Base-by-base conservation (phyloP, 164 flowering plant genomes). In the Umbellularia californica region DNA sequence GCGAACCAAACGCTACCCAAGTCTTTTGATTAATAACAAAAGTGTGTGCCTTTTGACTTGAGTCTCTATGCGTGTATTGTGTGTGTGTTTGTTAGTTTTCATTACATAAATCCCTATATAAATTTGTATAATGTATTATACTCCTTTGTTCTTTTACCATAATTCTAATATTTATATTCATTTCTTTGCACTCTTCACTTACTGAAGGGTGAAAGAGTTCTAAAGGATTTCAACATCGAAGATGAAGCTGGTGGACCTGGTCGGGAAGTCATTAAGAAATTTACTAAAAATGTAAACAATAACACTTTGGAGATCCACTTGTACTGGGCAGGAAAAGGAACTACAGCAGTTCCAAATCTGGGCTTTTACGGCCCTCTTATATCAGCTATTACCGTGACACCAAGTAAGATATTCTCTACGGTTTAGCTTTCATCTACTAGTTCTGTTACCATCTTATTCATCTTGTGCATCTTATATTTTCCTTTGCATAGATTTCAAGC, bases 321-420 rank as follows among this genome's bases (percentile, higher is more conserved):
- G 70, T 89, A 86, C 76, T 92, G 97, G 95, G 60, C 85, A 10
- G 95, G 97, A 3, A 90, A 89, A 79, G 97, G 97, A 72, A 88
- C 96, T 9, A 86, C 75, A n/a, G 85, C 86, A 11, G 78, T 89
- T 74, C 97, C 97, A 23, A 73, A 58, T 6, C 83, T 89, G 83
- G 89, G 89, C 35, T 85, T 87, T 67, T 86, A 91, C 84, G 97
- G 97, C 20, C 97, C 97, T 70, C 90, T 90, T 19, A 88, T 93
- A 72, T 91, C 94, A 19, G 97, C 94, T 15, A 89, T 93, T 33
- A 68, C 88, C 15, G 86, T 93, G 50, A 89, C 90, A 71, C 92
- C 97, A 60, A 89, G 97, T 92, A 79, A 76, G 92, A 14, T 69
- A 6, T 63, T 60, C 22, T 65, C 10, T 4, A 25, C 13, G 12